These are phyloP conservation scores for Hevea brasiliensis DNA, from an alignment of 345 rosid species.

Conservation along the genomic window DNA sequence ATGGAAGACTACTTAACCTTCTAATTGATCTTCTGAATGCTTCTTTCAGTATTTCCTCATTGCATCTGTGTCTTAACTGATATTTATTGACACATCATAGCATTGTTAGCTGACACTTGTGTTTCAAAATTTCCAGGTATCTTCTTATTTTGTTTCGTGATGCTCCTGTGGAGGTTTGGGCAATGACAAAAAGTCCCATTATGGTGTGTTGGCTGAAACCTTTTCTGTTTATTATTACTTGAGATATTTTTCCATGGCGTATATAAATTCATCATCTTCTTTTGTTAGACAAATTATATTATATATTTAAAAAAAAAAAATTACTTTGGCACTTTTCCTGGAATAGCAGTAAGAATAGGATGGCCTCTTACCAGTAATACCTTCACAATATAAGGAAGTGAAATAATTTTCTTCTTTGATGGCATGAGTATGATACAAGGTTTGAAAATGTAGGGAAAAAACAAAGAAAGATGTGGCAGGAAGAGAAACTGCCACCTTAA, in stretches of 20 bases:
- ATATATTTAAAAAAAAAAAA: no score
- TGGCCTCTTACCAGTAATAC: no score
- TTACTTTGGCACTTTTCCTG: no score
- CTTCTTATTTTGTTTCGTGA: slow-evolving; percentile 96
- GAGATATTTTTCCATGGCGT: neutral
- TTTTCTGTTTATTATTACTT: neutral
- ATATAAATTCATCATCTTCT: neutral
- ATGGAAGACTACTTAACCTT: neutral
- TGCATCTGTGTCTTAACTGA: neutral
- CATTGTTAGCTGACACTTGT: neutral
- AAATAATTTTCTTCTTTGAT: no score
- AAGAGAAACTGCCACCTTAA: no score
- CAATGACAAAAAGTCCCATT: slow-evolving; percentile 92
- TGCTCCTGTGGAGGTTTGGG: slow-evolving; percentile 99
- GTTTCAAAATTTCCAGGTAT: slow-evolving; percentile 58
- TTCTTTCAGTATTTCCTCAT: neutral
- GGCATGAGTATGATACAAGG: no score
- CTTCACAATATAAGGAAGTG: no score
- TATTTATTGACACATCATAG: neutral
- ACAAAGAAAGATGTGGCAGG: no score
- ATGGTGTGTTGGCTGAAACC: slow-evolving; percentile 61
- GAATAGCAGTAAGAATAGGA: no score
- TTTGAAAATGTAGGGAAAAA: no score
- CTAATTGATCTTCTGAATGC: neutral
- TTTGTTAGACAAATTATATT: neutral